Percentiles rank a stretch among this genome's conserved stretches.
Conservation (phyloP, 1,284 basidiomycete species). For the Dichomitus squalens region DNA sequence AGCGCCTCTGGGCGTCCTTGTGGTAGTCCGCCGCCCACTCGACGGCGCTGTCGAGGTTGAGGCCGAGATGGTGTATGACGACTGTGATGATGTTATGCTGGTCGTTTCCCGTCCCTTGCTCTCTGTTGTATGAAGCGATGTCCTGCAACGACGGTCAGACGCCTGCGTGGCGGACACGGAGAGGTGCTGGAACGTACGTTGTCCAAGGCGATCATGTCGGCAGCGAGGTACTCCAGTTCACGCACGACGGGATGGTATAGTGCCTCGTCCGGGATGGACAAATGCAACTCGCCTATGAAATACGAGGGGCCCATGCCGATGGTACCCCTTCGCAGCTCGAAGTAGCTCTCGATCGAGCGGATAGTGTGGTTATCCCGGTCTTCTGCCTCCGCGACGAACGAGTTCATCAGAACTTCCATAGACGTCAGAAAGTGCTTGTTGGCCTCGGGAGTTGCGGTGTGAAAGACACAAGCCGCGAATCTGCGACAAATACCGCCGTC, state of each 20-base stretch:
- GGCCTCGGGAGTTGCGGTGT: background rate
- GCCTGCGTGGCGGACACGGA: no score
- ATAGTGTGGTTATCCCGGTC: background rate
- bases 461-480: background rate
- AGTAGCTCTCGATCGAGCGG: no score
- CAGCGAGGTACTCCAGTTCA: background rate
- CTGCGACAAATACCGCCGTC: background rate
- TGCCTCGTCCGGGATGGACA: background rate
- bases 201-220: background rate
- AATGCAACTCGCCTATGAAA: background rate
- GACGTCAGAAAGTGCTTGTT: background rate
- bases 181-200: no score
- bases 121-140: constrained; percentile 39
- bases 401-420: background rate
- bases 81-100: constrained; percentile 38
- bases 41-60: constrained; percentile 35
- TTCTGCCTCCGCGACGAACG: background rate
- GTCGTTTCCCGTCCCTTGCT: constrained; percentile 36
- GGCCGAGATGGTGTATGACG: constrained; percentile 30
- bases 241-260: background rate
- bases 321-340: no score
- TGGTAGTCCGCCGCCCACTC: constrained; percentile 33
- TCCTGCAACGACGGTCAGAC: no score
- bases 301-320: no score
- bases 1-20: constrained; percentile 27